phyloP scores from a whole-genome alignment of 768 basidiomycete species.

The Tubosaeta brunneosetosa region DNA sequence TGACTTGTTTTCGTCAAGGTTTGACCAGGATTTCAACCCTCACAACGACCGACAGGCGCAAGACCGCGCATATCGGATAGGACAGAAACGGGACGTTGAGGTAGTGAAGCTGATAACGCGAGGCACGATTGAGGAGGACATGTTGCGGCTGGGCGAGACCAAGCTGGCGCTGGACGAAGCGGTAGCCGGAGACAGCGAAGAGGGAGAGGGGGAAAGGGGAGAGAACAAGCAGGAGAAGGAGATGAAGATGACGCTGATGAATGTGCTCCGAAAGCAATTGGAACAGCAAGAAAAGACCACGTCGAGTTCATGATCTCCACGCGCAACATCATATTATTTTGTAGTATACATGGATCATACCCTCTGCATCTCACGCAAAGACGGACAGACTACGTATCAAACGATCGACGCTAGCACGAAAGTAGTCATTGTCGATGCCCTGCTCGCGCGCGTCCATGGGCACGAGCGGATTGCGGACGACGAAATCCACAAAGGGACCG shows the following conservation, averaged over 20 bases:
- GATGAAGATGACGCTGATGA: slow-evolving; percentile 85
- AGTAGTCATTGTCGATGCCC: slow-evolving; percentile 93
- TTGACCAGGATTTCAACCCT: slow-evolving; percentile 97
- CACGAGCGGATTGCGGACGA: slow-evolving; percentile 87
- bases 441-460: slow-evolving; percentile 76
- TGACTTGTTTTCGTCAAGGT: slow-evolving; percentile 43
- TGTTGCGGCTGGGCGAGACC: slow-evolving; percentile 82
- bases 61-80: slow-evolving; percentile 95
- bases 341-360: slow-evolving; percentile 21
- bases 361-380: slow-evolving; percentile 32
- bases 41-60: slow-evolving; percentile 98
- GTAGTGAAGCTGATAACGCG: slow-evolving; percentile 91
- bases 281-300: slow-evolving; percentile 44
- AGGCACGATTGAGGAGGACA: slow-evolving; percentile 95
- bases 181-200: slow-evolving; percentile 71
- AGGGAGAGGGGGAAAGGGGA: slow-evolving; percentile 54
- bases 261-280: slow-evolving; percentile 76
- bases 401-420: slow-evolving; percentile 74
- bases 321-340: slow-evolving; percentile 5
- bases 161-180: slow-evolving; percentile 92
- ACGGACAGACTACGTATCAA: slow-evolving; percentile 57
- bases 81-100: slow-evolving; percentile 90
- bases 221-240: slow-evolving; percentile 67
- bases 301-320: slow-evolving; percentile 7
- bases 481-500: slow-evolving; percentile 92